phyloP scores from a whole-genome alignment of 2,329 filamentous ascomycete species.

The Fusarium abutilonis region DNA sequence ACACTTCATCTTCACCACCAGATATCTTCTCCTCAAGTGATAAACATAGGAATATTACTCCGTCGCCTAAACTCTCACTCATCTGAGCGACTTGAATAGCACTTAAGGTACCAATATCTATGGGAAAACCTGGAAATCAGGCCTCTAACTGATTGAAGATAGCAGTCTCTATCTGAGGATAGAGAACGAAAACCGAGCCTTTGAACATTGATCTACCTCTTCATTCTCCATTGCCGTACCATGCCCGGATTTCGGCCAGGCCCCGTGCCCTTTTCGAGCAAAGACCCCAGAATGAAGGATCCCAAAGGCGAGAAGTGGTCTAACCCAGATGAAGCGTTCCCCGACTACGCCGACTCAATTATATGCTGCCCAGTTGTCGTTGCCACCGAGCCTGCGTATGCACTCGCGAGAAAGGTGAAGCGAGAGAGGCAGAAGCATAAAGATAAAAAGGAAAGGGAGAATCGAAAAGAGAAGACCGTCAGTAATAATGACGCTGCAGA shows the following conservation, averaged over 20 bases:
- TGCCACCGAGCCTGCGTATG: conserved; percentile 5
- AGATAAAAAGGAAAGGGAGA: background rate
- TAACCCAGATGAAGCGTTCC: background rate
- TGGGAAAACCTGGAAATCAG: no score
- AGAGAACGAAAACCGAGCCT: no score
- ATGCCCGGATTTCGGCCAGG: conserved; percentile 9
- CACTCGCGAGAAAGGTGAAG: conserved; percentile 2
- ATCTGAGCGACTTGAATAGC: no score
- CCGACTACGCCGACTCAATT: background rate
- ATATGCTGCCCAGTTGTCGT: background rate
- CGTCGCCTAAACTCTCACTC: no score
- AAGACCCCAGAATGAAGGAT: conserved; percentile 10
- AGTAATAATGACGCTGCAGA: background rate
- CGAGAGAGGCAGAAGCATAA: background rate
- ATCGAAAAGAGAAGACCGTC: background rate
- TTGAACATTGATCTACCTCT: no score
- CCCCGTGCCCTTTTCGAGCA: conserved; percentile 12
- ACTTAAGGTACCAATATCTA: no score
- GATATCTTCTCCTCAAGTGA: no score
- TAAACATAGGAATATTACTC: no score
- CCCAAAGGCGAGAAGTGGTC: background rate
- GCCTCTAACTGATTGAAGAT: no score
- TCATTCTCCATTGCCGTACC: background rate
- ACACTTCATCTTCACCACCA: background rate
- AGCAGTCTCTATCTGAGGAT: no score